Evolutionary conservation across 1,139 yeast species (phyloP), one percentile per base, ranked within the genome.

Genomic region (Debaryomyces psychrophilus): DNA sequence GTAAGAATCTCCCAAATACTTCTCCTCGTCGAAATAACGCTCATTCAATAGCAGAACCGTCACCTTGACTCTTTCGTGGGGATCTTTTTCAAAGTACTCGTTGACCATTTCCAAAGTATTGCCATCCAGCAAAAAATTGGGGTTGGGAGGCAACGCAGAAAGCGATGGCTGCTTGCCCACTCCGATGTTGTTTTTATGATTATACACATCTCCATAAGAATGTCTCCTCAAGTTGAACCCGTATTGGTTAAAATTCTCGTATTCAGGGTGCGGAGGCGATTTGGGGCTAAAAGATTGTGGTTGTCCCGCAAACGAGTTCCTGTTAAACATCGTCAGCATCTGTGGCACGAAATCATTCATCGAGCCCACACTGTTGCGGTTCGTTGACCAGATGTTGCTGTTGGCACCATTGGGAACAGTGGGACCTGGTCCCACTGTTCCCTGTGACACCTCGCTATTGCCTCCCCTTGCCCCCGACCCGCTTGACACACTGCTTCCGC

Each of bases 1-100:
- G 53, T 60, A 62, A 34, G 66, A 60, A 39, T 68, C 73, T 29
- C 60, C 53, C 46, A 69, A 60, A 50, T 55, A 67, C 50, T 60
- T 59, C 45, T 62, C 67, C 45, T 66, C 70, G 40, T 61, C 62
- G 36, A 57, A 59, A 50, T 59, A 67, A 20, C 61, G 53, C 36
- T 62, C 64, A 39, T 62, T 57, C 23, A 68, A 50, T 26, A 60
- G 54, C 26, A 52, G 47, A 41, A 62, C 47, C 1, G 68, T 67
- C 8, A 73, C 77, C 46, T 69, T 65, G 14, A 74, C 77, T 37
- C 79, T 55, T 50, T 67, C 61, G 54, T 73, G 77, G n/a, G 68
- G 67, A 51, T 74, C 79, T 8, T 45, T 48, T 33, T 63, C 65
- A 55, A 74, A 73, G 53, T 74, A 74, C 12, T 67, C 71, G 44